Conservation (phyloP, 73 alveolate species). For the Uronychia binucleata region DNA sequence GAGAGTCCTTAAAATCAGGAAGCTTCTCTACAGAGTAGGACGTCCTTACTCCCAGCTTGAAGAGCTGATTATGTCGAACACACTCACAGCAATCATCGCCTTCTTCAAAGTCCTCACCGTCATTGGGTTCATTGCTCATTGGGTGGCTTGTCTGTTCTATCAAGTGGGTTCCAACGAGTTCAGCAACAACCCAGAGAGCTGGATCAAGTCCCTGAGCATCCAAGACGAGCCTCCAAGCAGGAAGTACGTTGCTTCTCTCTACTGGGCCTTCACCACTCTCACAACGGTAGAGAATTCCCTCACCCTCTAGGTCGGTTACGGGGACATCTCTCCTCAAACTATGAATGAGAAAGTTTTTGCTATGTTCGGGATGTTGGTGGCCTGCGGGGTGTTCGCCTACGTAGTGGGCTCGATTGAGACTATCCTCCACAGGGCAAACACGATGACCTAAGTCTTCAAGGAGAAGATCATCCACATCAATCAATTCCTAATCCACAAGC, state of each 20-base stretch:
- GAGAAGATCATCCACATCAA: constrained; percentile 57
- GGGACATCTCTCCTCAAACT: constrained; percentile 64
- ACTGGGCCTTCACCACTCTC: constrained; percentile 69
- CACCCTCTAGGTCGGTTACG: constrained; percentile 32
- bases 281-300: constrained; percentile 27
- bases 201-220: constrained; percentile 32
- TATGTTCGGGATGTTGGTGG: constrained; percentile 57
- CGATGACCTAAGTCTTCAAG: constrained; percentile 38
- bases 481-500: constrained; percentile 49
- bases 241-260: constrained; percentile 48
- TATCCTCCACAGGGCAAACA: constrained; percentile 41
- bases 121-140: constrained; percentile 54
- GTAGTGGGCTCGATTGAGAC: constrained; percentile 61
- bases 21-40: constrained; percentile 35
- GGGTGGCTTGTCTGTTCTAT: constrained; percentile 59
- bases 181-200: constrained; percentile 26
- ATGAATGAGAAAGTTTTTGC: constrained; percentile 62
- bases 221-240: constrained; percentile 23
- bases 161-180: constrained; percentile 11
- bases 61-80: constrained; percentile 61
- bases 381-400: constrained; percentile 77
- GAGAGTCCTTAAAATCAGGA: constrained; percentile 51
- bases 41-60: constrained; percentile 43
- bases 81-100: constrained; percentile 28
- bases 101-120: constrained; percentile 37